phyloP scores from a whole-genome alignment of 768 basidiomycete genomes.

The Arthromyces matolae region DNA sequence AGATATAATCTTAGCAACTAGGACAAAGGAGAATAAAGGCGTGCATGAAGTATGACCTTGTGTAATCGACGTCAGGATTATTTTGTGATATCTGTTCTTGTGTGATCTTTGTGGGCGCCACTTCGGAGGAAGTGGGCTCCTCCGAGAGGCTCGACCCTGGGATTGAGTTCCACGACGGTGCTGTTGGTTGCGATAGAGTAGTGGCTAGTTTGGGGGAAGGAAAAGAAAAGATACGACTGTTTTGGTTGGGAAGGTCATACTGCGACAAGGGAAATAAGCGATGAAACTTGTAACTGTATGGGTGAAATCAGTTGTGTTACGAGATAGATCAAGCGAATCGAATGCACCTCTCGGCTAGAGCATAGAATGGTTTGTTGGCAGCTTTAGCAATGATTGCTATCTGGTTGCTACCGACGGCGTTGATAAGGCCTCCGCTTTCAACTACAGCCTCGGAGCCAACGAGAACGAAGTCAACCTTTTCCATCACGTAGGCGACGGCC shows the following conservation, averaged over 20 bases:
- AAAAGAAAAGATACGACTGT: slow-evolving; percentile 71
- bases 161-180: no score
- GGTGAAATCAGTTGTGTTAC: slow-evolving; percentile 13
- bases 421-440: slow-evolving; percentile 90
- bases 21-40: neutral
- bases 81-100: slow-evolving; percentile 78
- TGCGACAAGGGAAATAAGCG: slow-evolving; percentile 92
- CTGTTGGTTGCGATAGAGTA: slow-evolving; percentile 18
- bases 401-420: slow-evolving; percentile 93
- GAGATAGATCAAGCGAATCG: slow-evolving; percentile 19
- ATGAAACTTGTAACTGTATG: slow-evolving; percentile 89
- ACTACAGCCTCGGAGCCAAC: slow-evolving; percentile 98
- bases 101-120: slow-evolving; percentile 51
- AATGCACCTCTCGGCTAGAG: slow-evolving; percentile 84
- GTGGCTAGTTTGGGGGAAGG: slow-evolving; percentile 36
- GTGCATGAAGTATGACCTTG: slow-evolving; percentile 54
- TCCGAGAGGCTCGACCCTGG: slow-evolving; percentile 15
- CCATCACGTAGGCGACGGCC: slow-evolving; percentile 96
- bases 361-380: slow-evolving; percentile 94
- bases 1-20: slow-evolving; percentile 6
- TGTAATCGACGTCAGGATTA: slow-evolving; percentile 92
- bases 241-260: slow-evolving; percentile 83
- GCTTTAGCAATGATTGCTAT: slow-evolving; percentile 96
- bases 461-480: slow-evolving; percentile 90
- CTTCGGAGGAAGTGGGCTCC: slow-evolving; percentile 23